These are phyloP conservation scores for Polyporus tsugae DNA, from an alignment of 1,284 basidiomycete species.

Conservation along the genomic window DNA sequence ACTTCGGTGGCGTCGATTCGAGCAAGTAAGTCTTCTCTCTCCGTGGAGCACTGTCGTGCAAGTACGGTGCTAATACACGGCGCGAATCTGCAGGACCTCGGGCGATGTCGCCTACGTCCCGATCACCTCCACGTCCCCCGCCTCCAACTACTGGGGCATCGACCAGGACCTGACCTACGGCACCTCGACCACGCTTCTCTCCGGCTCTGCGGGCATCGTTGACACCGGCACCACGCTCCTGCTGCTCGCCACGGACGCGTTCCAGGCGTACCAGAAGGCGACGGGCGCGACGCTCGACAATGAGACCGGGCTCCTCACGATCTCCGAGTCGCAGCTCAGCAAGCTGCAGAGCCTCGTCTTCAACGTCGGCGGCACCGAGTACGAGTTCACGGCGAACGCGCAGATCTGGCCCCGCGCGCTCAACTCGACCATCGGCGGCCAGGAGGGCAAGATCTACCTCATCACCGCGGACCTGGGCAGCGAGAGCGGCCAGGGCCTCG, in stretches of 20 bases:
- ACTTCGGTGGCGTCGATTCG: conserved; percentile 57
- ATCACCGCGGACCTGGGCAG: conserved; percentile 55
- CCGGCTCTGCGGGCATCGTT: conserved; percentile 56
- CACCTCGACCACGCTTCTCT: conserved; percentile 44
- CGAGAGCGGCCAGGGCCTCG: conserved; percentile 46
- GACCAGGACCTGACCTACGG: conserved; percentile 60
- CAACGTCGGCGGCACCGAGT: conserved; percentile 51
- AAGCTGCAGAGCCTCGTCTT: conserved; percentile 65
- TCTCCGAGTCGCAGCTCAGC: conserved; percentile 58
- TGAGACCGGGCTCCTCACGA: conserved; percentile 62
- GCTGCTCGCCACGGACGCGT: conserved; percentile 51
- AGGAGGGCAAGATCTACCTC: conserved; percentile 58
- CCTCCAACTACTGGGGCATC: conserved; percentile 62
- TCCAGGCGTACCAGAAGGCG: conserved; percentile 53
- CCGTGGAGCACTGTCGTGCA: no score
- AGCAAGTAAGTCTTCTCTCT: background rate
- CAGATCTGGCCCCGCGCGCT: conserved; percentile 67
- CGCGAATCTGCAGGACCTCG: conserved; percentile 44
- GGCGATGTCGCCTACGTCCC: conserved; percentile 57
- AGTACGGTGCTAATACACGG: background rate
- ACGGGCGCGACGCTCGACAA: conserved; percentile 63
- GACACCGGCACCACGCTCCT: conserved; percentile 63
- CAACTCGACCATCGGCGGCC: conserved; percentile 60
- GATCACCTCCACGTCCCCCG: conserved; percentile 58
- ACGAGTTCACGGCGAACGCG: conserved; percentile 61